Evolutionary conservation across 345 rosid genomes (phyloP), one percentile per base, ranked within the genome.

Genomic region (Ricinus communis): DNA sequence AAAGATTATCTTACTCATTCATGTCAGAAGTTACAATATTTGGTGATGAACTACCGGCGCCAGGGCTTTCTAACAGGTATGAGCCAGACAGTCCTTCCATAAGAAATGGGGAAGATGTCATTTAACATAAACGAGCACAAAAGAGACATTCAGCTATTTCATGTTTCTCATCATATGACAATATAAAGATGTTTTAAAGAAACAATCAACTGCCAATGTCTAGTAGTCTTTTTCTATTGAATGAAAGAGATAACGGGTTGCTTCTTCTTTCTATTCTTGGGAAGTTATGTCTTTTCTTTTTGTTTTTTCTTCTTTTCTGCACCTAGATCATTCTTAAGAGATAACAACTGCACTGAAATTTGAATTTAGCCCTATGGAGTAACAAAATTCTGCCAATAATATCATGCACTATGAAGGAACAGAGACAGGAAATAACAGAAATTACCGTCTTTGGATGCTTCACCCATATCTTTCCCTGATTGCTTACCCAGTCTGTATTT

Each of bases 401-500:
- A 30, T 40, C 45, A 41, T 22, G 16, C 21, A 52, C 19, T 13
- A 43, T 12, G 43, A 28, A 47, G 66, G 18, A 41, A 31, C 31
- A 47, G 56, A 46, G 11, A 56, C 30, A 27, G 30, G n/a, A 21
- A 40, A 30, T 56, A 61, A 36, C 55, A 79, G 53, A 72, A 58
- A 70, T 51, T 71, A 88, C 87, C 93, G 62, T 83, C 87, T 56
- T 85, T 84, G 36, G 86, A 56, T 16, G 76, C 86, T 76, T 90
- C 93, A 70, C 54, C 77, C 65, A 78, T 85, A 64, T 90, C 96
- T 80, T 85, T 92, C 74, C 94, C 94, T 6, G 87, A 87, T 66
- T 90, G 94, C 85, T 87, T 92, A 66, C 97, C 97, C 71, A 92
- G 79, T 65, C 97, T 88, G 76, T 90, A 92, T 64, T 90, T 92